Percentiles rank a stretch among this genome's conserved stretches.
These are phyloP conservation scores for Pestalotiopsis sp. DNA, from an alignment of 2,329 filamentous ascomycete species.

Conservation along the genomic window DNA sequence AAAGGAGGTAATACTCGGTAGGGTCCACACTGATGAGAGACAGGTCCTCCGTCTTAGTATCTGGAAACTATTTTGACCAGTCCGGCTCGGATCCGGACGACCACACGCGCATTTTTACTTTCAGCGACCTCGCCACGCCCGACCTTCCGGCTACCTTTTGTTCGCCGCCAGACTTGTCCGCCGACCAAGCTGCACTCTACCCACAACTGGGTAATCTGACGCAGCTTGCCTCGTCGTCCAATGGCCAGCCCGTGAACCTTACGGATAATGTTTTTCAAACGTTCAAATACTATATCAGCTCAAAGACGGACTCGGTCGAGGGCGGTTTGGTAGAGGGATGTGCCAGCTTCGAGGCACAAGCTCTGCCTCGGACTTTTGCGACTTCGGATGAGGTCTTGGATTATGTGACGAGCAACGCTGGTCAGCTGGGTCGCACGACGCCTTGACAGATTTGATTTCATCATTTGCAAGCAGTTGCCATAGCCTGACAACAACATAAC, in stretches of 20 bases:
- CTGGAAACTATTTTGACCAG: conserved; percentile 22
- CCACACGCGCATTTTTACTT: conserved; percentile 20
- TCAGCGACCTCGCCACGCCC: conserved; percentile 21
- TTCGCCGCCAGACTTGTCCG: conserved; percentile 20
- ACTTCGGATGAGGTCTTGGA: conserved; percentile 17
- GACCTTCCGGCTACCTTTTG: conserved; percentile 18
- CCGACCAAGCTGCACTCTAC: not conserved
- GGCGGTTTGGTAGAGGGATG: conserved; percentile 19
- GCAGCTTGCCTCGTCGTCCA: conserved; percentile 12
- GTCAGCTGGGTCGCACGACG: conserved; percentile 16
- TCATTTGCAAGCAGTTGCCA: not conserved
- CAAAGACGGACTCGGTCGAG: conserved; percentile 16
- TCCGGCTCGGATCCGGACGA: conserved; percentile 18
- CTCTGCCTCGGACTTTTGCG: conserved; percentile 17
- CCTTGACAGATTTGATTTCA: not conserved
- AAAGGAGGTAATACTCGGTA: not conserved
- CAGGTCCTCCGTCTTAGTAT: conserved; percentile 23
- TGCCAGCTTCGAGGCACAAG: conserved; percentile 17
- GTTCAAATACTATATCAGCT: conserved; percentile 18
- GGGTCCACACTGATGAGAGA: not conserved
- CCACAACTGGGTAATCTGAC: conserved; percentile 8
- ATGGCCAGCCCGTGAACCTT: conserved; percentile 17
- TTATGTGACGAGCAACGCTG: conserved; percentile 21
- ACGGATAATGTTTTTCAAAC: conserved; percentile 17
- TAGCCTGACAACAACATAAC: too few species aligned